These are phyloP conservation scores for Fusarium brachygibbosum DNA, from an alignment of 2,329 filamentous ascomycete species.

Conservation along the genomic window DNA sequence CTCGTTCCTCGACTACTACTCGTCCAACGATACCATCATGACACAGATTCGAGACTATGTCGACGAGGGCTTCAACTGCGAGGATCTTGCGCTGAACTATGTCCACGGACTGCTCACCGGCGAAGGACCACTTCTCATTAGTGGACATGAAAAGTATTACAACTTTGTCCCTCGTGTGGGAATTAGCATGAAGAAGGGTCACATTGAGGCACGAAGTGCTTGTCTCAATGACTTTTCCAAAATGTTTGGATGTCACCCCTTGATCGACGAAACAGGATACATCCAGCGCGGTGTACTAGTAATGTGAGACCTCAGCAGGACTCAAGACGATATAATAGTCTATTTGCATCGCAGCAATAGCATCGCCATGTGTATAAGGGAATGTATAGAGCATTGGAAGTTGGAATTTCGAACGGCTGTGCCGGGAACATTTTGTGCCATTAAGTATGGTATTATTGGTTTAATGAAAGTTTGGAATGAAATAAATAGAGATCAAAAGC, in stretches of 20 bases:
- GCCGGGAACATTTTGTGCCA: neutral
- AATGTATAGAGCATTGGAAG: neutral
- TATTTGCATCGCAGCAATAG: neutral
- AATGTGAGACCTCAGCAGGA: slow-evolving; percentile 31
- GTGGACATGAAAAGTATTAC: slow-evolving; percentile 51
- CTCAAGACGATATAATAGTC: neutral
- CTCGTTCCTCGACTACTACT: slow-evolving; percentile 57
- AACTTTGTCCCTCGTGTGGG: slow-evolving; percentile 52
- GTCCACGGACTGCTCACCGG: slow-evolving; percentile 53
- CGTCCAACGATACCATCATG: slow-evolving; percentile 51
- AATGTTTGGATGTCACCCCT: slow-evolving; percentile 54
- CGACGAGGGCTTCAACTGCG: slow-evolving; percentile 57
- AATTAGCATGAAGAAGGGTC: slow-evolving; percentile 53
- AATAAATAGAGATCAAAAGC: neutral
- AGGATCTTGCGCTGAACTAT: slow-evolving; percentile 58
- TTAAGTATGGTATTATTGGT: neutral
- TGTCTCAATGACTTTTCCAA: slow-evolving; percentile 55
- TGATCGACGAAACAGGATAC: slow-evolving; percentile 53
- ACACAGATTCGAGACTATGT: slow-evolving; percentile 54
- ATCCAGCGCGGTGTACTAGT: slow-evolving; percentile 53
- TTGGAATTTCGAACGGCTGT: slow-evolving; percentile 1
- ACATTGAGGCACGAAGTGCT: slow-evolving; percentile 52
- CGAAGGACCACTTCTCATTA: slow-evolving; percentile 54
- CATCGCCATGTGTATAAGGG: neutral
- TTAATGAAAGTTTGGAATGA: neutral